These are phyloP conservation scores for Clitoria ternatea DNA, from an alignment of 306 rosid genomes.

Conservation along the genomic window DNA sequence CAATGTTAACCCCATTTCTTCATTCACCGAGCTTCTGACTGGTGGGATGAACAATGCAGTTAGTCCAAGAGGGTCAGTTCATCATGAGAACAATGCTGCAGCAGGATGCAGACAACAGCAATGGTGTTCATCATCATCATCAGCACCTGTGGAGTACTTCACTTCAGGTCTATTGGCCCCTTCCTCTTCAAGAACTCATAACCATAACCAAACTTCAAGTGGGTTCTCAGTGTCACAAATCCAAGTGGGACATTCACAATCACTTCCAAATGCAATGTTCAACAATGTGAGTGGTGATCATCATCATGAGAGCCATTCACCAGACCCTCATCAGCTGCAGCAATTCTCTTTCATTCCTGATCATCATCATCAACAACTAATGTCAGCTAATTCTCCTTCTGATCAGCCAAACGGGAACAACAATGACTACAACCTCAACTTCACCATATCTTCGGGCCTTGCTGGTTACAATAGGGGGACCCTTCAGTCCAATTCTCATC, in stretches of 20 bases:
- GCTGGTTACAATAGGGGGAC: slow-evolving; percentile 98
- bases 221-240: slow-evolving; percentile 44
- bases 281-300: slow-evolving; percentile 32
- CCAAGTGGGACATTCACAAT: slow-evolving; percentile 55
- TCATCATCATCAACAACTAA: no score
- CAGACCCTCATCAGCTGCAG: slow-evolving; percentile 49
- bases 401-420: slow-evolving; percentile 33
- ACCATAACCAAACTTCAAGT: not conserved
- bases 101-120: slow-evolving; percentile 41
- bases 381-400: slow-evolving; percentile 45
- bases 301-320: slow-evolving; percentile 26
- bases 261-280: slow-evolving; percentile 52
- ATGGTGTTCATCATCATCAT: slow-evolving; percentile 39
- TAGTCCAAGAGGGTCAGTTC: slow-evolving; percentile 48
- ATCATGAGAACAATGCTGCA: slow-evolving; percentile 43
- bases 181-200: slow-evolving; percentile 39
- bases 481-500: slow-evolving; percentile 99
- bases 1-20: slow-evolving; percentile 40
- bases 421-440: slow-evolving; percentile 69
- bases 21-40: slow-evolving; percentile 88
- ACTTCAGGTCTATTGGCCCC: no score
- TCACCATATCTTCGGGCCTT: slow-evolving; percentile 78
- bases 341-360: slow-evolving; percentile 63
- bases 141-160: slow-evolving; percentile 63
- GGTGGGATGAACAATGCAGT: slow-evolving; percentile 39